Conservation (phyloP, 768 basidiomycete species). For the Trametes punicea region DNA sequence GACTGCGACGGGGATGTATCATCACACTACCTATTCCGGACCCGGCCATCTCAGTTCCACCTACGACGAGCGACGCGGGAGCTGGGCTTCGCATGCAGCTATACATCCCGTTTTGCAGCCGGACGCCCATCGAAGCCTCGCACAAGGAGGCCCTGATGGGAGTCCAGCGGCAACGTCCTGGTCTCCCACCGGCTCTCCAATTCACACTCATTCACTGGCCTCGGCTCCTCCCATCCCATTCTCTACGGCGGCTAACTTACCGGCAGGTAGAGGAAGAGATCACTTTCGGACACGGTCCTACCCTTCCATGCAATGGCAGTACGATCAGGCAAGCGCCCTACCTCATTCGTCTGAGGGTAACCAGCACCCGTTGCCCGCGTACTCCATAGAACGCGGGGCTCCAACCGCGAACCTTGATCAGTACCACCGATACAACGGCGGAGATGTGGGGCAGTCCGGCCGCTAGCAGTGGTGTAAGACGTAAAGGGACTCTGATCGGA, state of each 20-base stretch:
- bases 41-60: slow-evolving; percentile 8
- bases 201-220: slow-evolving; percentile 19
- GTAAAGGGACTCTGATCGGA: slow-evolving; percentile 15
- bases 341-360: slow-evolving; percentile 9
- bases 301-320: slow-evolving; percentile 24
- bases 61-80: slow-evolving; percentile 19
- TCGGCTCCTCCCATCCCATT: slow-evolving; percentile 24
- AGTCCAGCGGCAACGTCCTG: slow-evolving; percentile 14
- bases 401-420: slow-evolving; percentile 5
- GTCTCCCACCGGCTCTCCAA: slow-evolving; percentile 19
- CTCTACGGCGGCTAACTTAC: slow-evolving; percentile 20
- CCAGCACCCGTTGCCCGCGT: slow-evolving; percentile 10
- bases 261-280: slow-evolving; percentile 24
- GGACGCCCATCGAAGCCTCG: slow-evolving; percentile 13
- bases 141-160: slow-evolving; percentile 16
- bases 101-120: slow-evolving; percentile 10
- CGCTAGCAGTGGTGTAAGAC: slow-evolving; percentile 11
- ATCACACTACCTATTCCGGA: slow-evolving; percentile 4
- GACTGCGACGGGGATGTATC: slow-evolving; percentile 11
- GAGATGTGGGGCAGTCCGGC: slow-evolving; percentile 18
- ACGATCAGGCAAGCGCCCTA: slow-evolving; percentile 20
- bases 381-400: slow-evolving; percentile 11
- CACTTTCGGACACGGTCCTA: slow-evolving; percentile 24
- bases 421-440: slow-evolving; percentile 15
- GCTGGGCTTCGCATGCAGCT: slow-evolving; percentile 12